Conservation (phyloP, 257 asterid species). For the Mentha longifolia region DNA sequence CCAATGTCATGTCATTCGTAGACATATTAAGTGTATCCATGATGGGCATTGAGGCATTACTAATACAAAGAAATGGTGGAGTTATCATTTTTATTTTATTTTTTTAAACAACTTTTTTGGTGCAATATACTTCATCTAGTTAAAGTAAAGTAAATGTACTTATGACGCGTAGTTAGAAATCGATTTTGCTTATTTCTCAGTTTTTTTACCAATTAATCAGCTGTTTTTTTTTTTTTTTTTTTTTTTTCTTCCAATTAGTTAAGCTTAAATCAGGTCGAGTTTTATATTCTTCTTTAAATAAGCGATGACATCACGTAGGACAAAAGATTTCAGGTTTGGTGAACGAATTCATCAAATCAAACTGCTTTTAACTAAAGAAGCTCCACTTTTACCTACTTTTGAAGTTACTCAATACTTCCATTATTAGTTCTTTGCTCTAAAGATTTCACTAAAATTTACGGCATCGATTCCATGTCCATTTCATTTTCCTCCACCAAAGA, state of each 20-base stretch:
- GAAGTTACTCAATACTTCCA: conserved; percentile 23
- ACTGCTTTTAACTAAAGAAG: conserved; percentile 14
- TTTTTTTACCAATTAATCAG: not conserved
- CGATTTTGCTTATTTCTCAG: no score
- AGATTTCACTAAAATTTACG: conserved; percentile 12
- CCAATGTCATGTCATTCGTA: no score
- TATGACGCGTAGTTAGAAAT: no score
- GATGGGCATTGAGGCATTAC: no score
- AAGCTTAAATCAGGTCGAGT: no score
- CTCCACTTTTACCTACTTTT: not conserved
- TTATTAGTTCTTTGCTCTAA: conserved; percentile 29
- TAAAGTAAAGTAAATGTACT: no score
- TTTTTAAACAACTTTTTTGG: no score
- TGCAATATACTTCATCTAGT: no score
- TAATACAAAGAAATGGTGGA: not conserved
- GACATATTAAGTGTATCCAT: no score
- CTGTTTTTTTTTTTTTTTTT: not conserved
- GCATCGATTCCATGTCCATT: no score
- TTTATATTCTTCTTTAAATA: not conserved
- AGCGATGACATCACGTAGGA: not conserved
- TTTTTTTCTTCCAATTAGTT: no score
- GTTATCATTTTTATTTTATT: not conserved
- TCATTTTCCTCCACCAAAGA: no score
- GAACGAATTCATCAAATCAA: conserved; percentile 25
- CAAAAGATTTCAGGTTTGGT: conserved; percentile 15